phyloP scores from a whole-genome alignment of 257 asterid genomes.

The Ballota nigra region DNA sequence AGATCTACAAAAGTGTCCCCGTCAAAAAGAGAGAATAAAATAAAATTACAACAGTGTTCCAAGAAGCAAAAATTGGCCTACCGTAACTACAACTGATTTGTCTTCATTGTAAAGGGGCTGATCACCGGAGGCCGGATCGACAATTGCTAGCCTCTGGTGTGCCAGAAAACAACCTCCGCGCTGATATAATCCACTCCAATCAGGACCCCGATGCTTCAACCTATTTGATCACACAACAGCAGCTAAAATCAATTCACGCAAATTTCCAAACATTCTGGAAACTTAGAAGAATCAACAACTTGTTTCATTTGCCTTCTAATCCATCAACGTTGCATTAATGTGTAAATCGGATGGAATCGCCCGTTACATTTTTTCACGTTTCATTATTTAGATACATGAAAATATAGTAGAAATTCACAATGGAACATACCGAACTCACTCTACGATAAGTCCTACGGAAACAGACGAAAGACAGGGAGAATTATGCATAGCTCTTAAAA shows the following conservation, averaged over 20 bases:
- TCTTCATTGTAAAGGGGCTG: constrained; percentile 90
- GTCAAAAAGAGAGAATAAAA: no score
- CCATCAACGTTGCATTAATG: background rate
- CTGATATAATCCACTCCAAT: constrained; percentile 95
- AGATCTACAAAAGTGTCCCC: no score
- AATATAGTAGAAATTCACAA: no score
- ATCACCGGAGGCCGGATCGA: constrained; percentile 98
- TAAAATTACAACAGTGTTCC: no score
- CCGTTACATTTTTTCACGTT: background rate
- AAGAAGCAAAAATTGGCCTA: constrained; percentile 21
- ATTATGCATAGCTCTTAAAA: background rate
- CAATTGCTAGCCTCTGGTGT: constrained; percentile 88
- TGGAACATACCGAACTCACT: no score
- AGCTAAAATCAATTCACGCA: constrained; percentile 7
- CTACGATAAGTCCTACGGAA: no score
- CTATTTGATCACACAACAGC: constrained; percentile 32
- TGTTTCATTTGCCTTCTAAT: background rate
- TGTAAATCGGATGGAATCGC: no score
- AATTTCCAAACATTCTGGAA: background rate
- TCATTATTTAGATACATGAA: background rate
- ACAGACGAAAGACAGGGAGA: no score
- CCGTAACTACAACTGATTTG: constrained; percentile 76
- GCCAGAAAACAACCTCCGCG: constrained; percentile 72
- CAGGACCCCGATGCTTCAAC: constrained; percentile 99
- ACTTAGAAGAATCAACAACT: background rate